Base-by-base conservation (phyloP, 2,329 filamentous ascomycete species). In the Xylaria polymorpha region DNA sequence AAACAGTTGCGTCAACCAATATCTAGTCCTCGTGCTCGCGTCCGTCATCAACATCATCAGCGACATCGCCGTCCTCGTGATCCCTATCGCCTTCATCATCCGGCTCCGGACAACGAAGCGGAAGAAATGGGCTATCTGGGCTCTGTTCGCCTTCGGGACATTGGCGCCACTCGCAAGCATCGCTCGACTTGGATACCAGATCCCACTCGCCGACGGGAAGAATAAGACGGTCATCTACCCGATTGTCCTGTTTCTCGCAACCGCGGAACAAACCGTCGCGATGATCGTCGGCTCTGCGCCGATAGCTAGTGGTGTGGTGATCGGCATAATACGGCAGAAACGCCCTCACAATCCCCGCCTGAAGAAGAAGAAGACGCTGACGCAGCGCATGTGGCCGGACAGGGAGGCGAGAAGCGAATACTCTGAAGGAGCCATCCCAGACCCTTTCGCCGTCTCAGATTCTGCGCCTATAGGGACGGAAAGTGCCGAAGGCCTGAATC, bases 81-180 rank as follows among this genome's bases (percentile, higher is more conserved):
- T 80, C 12, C 78, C 78, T 1, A 73, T 77, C 20, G 73, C 74
- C 10, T 76, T 76, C 5, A 71, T 80, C n/a, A 71, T 73, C 58
- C 74, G 75, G 32, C 69, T 80, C 9, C 73, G 78, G 15, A 75
- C 76, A 63, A 73, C 71, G 14, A 53, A 62, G n/a, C 71, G 64
- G 35, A 74, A 74, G 46, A 80, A 79, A 60, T 72, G 73, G 62
- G 76, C 75, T 9, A 74, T 80, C 3, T 75, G 74, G 68, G 67
- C 72, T 10, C 68, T 80, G 22, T 76, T 80, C 39, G 73, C 73
- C 14, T 74, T 80, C 25, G 77, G 78, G 1, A 71, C 77, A 20
- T 66, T 79, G 60, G 75, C 76, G n/a, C 71, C 74, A 0, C 37
- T 77, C 10, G 71, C 72, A 43, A 76, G 75, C 64, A 64, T 77